These are phyloP conservation scores for Hypoxylon lienhwacheense DNA, from an alignment of 495 filamentous ascomycete species.

Conservation along the genomic window DNA sequence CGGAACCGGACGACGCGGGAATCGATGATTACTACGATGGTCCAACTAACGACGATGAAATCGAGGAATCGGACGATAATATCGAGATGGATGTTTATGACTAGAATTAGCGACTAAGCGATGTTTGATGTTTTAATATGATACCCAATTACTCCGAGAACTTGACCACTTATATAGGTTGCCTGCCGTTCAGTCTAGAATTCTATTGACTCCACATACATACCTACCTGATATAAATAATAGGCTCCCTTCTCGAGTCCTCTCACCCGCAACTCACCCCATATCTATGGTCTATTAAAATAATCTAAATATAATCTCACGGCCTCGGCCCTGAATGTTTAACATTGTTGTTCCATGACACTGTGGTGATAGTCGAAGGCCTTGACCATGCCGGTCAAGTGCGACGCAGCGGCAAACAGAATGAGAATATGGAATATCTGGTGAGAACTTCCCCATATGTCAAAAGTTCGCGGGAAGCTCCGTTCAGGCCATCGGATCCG, in stretches of 20 bases:
- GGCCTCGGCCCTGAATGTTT: too few relatives aligned
- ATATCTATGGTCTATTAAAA: too few relatives aligned
- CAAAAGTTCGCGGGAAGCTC: conserved; percentile 63
- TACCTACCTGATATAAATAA: too few relatives aligned
- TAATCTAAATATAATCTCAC: too few relatives aligned
- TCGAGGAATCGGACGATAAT: conserved; percentile 20
- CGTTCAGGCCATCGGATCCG: conserved; percentile 64
- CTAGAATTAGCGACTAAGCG: background rate
- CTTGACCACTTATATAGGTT: too few relatives aligned
- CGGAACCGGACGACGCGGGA: background rate
- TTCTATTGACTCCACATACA: too few relatives aligned
- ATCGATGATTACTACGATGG: conserved; percentile 1
- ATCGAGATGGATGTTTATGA: conserved; percentile 18
- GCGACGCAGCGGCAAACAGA: conserved; percentile 63
- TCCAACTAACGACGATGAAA: conserved; percentile 6
- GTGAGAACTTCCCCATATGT: conserved; percentile 77
- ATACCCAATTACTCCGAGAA: too few relatives aligned
- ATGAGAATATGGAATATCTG: conserved; percentile 80
- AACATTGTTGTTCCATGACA: conserved; percentile 42
- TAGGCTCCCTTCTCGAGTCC: too few relatives aligned
- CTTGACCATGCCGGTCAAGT: conserved; percentile 63
- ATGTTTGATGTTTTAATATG: background rate
- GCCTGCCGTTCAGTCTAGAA: too few relatives aligned
- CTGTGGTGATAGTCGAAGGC: conserved; percentile 55
- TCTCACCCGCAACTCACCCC: too few relatives aligned